Evolutionary conservation across 1,139 yeast species (phyloP), one percentile per base, ranked within the genome.

Genomic region (Lodderomyces jiufengensis): DNA sequence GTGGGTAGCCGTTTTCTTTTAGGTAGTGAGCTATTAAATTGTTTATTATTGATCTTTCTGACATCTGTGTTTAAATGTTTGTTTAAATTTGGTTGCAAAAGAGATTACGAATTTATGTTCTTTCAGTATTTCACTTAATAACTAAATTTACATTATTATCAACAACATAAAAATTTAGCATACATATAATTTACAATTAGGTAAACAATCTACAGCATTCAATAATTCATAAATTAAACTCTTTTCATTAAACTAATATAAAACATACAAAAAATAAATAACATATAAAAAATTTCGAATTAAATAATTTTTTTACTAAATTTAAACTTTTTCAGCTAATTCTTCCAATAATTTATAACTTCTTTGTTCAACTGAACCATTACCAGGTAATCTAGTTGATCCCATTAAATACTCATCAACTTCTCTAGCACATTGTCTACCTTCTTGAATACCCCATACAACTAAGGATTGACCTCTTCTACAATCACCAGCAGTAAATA

Each of bases 401-500:
- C 92, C 88, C 80, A 80, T 80, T 61, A 92, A 72, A 60, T 62
- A 84, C 51, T 70, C 63, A 57, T 92, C 98, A 44, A 92, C 94
- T 52, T 86, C 90, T 50, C 96, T 78, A 27, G 98, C 98, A 76
- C 96, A 86, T 65, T 92, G 97, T 70, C 97, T 81, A 50, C 98
- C 98, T 68, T 92, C 98, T 67, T 92, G 97, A 52, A 92, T 92
- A 67, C 97, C 98, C 97, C 98, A 92, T 40, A 92, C 98, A 59
- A 92, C 94, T 60, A 92, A 78, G 3, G 96, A 87, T 70, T 92
- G 98, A 24, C 98, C 98, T 66, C 98, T 83, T 72, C 98, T 84
- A 70, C 97, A 92, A 64, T 92, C 98, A 66, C 98, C 98, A 34
- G 97, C 97, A 38, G 97, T 87, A 59, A 88, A 92, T 45, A 88